Percentiles rank a stretch among this genome's conserved stretches.
phyloP scores from a whole-genome alignment of 2,329 filamentous ascomycete genomes.

The Clarireedia monteithiana region DNA sequence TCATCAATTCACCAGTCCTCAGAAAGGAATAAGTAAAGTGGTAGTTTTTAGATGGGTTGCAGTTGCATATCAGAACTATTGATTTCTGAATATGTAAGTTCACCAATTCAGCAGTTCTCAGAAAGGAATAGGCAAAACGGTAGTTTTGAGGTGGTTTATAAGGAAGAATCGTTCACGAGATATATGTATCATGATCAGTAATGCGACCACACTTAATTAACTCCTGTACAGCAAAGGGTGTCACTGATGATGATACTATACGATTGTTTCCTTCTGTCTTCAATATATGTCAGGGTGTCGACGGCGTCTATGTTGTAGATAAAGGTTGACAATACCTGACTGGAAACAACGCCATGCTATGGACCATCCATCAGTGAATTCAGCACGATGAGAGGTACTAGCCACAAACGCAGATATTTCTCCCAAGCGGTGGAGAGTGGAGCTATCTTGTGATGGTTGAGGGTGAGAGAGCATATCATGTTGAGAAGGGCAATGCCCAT shows the following conservation, averaged over 20 bases:
- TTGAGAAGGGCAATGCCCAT: not conserved
- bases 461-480: conserved; percentile 13
- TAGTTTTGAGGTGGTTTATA: not conserved
- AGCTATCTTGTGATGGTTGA: not conserved
- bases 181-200: not conserved
- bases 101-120: no score
- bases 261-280: not conserved
- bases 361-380: not conserved
- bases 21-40: no score
- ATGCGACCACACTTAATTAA: not conserved
- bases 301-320: not conserved
- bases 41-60: no score
- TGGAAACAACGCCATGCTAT: not conserved
- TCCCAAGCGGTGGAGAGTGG: not conserved
- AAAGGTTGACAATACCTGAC: not conserved
- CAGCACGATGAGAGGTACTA: not conserved
- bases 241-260: not conserved
- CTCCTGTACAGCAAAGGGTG: not conserved
- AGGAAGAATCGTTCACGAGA: not conserved
- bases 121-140: no score
- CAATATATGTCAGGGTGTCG: not conserved
- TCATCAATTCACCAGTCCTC: no score
- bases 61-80: no score
- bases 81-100: no score
- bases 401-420: not conserved